Conservation (phyloP, 495 filamentous ascomycete species). For the Trypethelium eluteriae region DNA sequence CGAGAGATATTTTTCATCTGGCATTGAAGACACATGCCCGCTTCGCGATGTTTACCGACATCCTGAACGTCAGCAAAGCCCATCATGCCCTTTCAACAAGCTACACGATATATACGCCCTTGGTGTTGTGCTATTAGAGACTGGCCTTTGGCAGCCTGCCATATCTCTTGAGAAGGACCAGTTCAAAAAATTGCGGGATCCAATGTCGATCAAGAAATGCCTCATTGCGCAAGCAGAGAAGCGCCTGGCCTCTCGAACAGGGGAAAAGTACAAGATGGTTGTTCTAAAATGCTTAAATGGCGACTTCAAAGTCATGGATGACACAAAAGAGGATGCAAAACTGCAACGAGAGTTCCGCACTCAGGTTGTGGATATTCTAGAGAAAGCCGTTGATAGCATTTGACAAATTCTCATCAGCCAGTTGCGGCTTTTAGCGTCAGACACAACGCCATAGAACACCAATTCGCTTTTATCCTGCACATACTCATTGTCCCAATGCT, state of each 20-base stretch:
- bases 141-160: conserved; percentile 23
- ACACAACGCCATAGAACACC: too few species aligned
- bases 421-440: too few species aligned
- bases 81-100: conserved; percentile 27
- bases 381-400: conserved; percentile 50
- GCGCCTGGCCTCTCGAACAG: background rate
- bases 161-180: conserved; percentile 1
- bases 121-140: conserved; percentile 32
- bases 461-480: too few species aligned
- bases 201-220: conserved; percentile 2
- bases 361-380: conserved; percentile 46
- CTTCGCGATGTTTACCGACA: conserved; percentile 5
- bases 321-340: conserved; percentile 6
- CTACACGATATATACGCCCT: conserved; percentile 36
- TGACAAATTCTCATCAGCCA: background rate
- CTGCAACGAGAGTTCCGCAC: conserved; percentile 2
- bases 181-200: conserved; percentile 8
- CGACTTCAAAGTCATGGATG: conserved; percentile 50
- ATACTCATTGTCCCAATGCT: too few species aligned
- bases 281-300: conserved; percentile 24
- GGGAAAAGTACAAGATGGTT: background rate
- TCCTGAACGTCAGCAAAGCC: conserved; percentile 9
- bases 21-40: background rate
- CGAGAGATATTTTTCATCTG: background rate
- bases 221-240: conserved; percentile 6